These are phyloP conservation scores for Prunus kanzakura DNA, from an alignment of 306 rosid species.

Conservation along the genomic window DNA sequence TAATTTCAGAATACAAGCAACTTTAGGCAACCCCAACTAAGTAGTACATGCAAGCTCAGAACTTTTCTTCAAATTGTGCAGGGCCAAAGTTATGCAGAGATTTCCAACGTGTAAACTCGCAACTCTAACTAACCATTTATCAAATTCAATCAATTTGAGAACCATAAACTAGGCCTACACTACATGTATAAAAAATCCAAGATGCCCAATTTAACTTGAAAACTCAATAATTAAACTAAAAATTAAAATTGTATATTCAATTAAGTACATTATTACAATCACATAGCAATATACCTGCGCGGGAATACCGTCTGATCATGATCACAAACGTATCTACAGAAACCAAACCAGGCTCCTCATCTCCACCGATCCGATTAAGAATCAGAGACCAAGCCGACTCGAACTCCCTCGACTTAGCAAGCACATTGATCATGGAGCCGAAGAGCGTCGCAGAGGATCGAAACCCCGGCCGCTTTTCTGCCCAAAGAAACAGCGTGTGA, in stretches of 20 bases:
- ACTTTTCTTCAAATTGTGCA: neutral
- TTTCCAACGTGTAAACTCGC: neutral
- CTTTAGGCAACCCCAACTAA: neutral
- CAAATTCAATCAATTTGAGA: neutral
- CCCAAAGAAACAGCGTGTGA: constrained; percentile 69
- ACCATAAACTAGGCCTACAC: neutral
- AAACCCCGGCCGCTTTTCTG: constrained; percentile 55
- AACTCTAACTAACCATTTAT: neutral
- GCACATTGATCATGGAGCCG: constrained; percentile 46
- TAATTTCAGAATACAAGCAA: neutral
- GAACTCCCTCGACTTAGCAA: constrained; percentile 61
- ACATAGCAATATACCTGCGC: constrained; percentile 53
- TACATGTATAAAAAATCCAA: neutral
- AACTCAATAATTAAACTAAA: neutral
- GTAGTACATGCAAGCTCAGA: neutral
- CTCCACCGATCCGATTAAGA: constrained; percentile 29
- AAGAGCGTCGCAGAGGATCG: constrained; percentile 39
- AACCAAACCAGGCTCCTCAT: constrained; percentile 40
- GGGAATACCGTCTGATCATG: constrained; percentile 80
- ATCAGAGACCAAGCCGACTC: constrained; percentile 71
- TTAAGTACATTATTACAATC: neutral
- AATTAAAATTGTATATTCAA: neutral
- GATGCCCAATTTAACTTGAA: neutral
- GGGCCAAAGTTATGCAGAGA: neutral
- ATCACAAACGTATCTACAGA: constrained; percentile 53